phyloP scores from a whole-genome alignment of 2,329 filamentous ascomycete species.

The Graphiopsis chlorocephala region DNA sequence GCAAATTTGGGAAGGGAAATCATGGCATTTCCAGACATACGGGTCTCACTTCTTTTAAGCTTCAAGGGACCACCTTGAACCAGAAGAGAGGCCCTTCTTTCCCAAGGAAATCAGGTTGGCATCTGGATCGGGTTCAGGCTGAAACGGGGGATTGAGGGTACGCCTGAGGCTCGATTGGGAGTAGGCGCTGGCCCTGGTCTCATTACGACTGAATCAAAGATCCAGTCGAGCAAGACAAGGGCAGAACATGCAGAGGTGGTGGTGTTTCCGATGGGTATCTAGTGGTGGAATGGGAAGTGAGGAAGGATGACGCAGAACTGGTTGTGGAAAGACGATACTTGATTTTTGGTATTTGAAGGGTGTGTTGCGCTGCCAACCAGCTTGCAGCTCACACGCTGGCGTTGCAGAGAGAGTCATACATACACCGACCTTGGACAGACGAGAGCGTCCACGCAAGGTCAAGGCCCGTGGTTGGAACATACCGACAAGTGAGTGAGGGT shows the following conservation, averaged over 20 bases:
- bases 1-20: background rate
- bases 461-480: background rate
- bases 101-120: background rate
- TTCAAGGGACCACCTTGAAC: background rate
- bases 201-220: background rate
- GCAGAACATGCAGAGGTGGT: background rate
- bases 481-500: background rate
- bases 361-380: slow-evolving; percentile 10
- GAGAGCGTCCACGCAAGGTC: background rate
- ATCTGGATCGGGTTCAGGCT: background rate
- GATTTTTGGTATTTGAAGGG: background rate
- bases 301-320: background rate
- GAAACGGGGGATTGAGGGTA: background rate
- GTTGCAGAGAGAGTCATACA: background rate
- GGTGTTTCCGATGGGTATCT: background rate
- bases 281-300: background rate
- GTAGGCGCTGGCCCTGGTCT: background rate
- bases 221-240: background rate
- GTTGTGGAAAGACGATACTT: too few relatives aligned
- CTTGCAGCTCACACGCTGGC: background rate
- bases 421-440: background rate
- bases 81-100: slow-evolving; percentile 1
- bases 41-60: background rate
- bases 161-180: background rate
- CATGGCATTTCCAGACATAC: slow-evolving; percentile 1